Conservation (phyloP, 129 eudicot species). For the Flaveria sonorensis region DNA sequence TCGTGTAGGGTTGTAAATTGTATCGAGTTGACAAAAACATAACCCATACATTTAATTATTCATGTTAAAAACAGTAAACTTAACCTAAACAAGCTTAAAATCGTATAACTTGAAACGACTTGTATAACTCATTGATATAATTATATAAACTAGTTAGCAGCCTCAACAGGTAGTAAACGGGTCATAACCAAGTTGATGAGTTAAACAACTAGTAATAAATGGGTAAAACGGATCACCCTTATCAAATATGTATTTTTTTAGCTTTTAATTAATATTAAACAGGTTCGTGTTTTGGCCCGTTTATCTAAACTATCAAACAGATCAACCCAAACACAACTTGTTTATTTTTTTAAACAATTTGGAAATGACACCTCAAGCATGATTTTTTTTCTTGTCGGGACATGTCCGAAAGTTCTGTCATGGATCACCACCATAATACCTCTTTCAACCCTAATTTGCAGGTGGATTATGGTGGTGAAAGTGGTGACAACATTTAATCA, state of each 20-base stretch:
- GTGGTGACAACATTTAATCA: slow-evolving; percentile 1
- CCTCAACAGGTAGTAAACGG: not conserved
- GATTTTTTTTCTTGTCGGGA: not conserved
- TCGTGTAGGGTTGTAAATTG: too few species aligned
- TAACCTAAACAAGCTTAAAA: not conserved
- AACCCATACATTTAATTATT: too few species aligned
- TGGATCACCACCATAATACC: slow-evolving; percentile 31
- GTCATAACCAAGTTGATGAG: not conserved
- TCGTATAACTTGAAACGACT: not conserved
- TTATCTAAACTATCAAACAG: not conserved
- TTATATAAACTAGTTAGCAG: not conserved
- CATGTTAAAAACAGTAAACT: not conserved
- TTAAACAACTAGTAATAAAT: too few species aligned
- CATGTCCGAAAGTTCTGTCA: not conserved
- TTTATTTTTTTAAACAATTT: not conserved
- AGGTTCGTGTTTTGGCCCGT: not conserved
- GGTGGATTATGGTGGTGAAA: slow-evolving; percentile 10
- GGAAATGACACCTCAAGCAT: not conserved
- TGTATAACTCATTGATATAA: not conserved
- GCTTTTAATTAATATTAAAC: not conserved
- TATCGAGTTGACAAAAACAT: too few species aligned
- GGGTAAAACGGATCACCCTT: too few species aligned
- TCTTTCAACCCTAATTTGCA: not conserved
- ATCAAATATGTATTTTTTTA: not conserved
- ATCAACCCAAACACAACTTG: not conserved